A percentile compares a stretch with the other conserved stretches of the same genome.
Conservation (phyloP, 2,329 filamentous ascomycete species). For the Trichoderma harzianum region DNA sequence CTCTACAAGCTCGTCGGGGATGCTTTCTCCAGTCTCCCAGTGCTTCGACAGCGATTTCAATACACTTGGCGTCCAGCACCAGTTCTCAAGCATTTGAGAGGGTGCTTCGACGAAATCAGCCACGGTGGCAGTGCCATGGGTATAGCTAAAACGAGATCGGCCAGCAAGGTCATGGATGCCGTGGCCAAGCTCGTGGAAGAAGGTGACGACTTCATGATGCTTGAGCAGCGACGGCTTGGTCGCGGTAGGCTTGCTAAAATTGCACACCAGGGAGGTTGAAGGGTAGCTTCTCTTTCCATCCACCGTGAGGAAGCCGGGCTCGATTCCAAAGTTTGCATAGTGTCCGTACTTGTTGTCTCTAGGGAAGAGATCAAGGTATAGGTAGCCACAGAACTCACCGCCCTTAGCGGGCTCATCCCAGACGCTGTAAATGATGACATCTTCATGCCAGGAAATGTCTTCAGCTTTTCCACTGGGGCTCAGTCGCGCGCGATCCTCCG, state of each 20-base stretch:
- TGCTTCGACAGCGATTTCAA: conserved; percentile 67
- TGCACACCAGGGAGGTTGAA: conserved; percentile 77
- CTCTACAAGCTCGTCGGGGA: conserved; percentile 71
- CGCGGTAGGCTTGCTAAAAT: conserved; percentile 76
- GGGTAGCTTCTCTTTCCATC: conserved; percentile 72
- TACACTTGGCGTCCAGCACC: conserved; percentile 67
- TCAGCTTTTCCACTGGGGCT: conserved; percentile 65
- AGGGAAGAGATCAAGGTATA: conserved; percentile 79
- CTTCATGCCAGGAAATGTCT: conserved; percentile 77
- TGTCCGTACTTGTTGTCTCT: conserved; percentile 81
- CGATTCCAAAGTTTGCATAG: conserved; percentile 79
- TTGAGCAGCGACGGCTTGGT: conserved; percentile 77
- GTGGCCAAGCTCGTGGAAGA: conserved; percentile 75
- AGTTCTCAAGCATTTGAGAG: conserved; percentile 72
- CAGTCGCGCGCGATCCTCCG: conserved; percentile 61
- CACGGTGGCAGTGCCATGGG: conserved; percentile 65
- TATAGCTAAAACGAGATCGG: conserved; percentile 59
- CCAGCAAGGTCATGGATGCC: conserved; percentile 68
- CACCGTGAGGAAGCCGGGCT: conserved; percentile 64
- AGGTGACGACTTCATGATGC: conserved; percentile 77
- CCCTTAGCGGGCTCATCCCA: conserved; percentile 75
- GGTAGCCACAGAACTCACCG: conserved; percentile 71
- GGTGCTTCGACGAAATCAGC: conserved; percentile 70
- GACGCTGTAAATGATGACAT: conserved; percentile 78
- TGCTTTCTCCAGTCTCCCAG: conserved; percentile 66